phyloP scores from a whole-genome alignment of 441 rosid species.

The Populus hybrid region DNA sequence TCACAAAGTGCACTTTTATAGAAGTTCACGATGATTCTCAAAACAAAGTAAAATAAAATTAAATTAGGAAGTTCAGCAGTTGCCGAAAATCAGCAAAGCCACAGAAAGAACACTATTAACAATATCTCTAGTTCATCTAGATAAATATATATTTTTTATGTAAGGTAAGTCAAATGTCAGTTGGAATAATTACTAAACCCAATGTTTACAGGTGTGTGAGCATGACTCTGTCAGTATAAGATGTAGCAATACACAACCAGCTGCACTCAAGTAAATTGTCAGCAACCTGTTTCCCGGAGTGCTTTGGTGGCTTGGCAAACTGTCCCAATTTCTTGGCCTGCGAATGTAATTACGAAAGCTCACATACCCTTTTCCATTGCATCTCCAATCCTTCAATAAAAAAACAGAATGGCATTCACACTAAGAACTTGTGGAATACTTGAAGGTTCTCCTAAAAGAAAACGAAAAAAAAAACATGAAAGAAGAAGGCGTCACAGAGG shows the following conservation, averaged over 20 bases:
- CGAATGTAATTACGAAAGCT: constrained; percentile 77
- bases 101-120: too few relatives aligned
- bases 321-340: constrained; percentile 85
- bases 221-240: background rate
- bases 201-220: background rate
- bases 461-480: background rate
- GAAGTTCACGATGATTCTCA: too few relatives aligned
- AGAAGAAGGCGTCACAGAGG: background rate
- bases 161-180: too few relatives aligned
- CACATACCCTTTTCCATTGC: constrained; percentile 81
- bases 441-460: background rate
- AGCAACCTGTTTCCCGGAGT: constrained; percentile 89
- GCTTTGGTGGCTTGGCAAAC: constrained; percentile 52
- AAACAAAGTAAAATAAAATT: too few relatives aligned
- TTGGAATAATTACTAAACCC: too few relatives aligned
- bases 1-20: too few relatives aligned
- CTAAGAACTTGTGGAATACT: background rate
- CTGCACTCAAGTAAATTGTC: constrained; percentile 6
- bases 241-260: background rate
- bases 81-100: too few relatives aligned
- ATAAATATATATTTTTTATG: too few relatives aligned
- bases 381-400: constrained; percentile 82
- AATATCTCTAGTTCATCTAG: too few relatives aligned
- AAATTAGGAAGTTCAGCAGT: too few relatives aligned
- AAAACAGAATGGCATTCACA: background rate